Evolutionary conservation across 2,329 filamentous ascomycete genomes (phyloP).

Genomic region (Colletotrichum lindemuthianum): DNA sequence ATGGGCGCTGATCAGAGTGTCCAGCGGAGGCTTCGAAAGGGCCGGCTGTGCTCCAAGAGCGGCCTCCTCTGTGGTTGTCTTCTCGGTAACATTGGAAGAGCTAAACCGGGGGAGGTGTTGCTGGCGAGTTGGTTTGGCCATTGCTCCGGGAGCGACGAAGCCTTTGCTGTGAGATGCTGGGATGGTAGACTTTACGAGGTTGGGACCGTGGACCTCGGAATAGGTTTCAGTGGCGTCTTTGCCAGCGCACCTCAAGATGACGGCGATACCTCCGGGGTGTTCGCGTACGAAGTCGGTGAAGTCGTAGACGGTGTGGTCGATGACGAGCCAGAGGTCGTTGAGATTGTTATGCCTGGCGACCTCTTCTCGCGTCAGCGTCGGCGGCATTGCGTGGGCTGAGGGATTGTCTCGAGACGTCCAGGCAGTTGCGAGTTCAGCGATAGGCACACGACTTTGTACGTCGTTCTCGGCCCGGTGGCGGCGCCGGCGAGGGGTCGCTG

Average conservation of each 20-base stretch:
- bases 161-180: slow-evolving; percentile 59
- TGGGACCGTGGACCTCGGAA: slow-evolving; percentile 59
- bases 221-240: slow-evolving; percentile 64
- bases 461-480: slow-evolving; percentile 15
- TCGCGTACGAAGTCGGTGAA: slow-evolving; percentile 68
- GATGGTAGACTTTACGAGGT: slow-evolving; percentile 52
- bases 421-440: background rate
- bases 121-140: slow-evolving; percentile 39
- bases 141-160: slow-evolving; percentile 42
- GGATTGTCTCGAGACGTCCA: background rate
- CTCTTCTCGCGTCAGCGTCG: slow-evolving; percentile 51
- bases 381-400: slow-evolving; percentile 17
- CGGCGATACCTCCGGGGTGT: slow-evolving; percentile 50
- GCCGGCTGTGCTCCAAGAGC: background rate
- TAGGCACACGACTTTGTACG: slow-evolving; percentile 5
- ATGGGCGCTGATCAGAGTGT: slow-evolving; percentile 65
- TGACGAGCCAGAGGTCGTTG: slow-evolving; percentile 71
- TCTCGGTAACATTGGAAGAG: background rate
- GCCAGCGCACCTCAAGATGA: slow-evolving; percentile 62
- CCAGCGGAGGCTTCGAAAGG: slow-evolving; percentile 56
- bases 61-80: background rate
- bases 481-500: slow-evolving; percentile 6
- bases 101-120: slow-evolving; percentile 19
- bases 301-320: slow-evolving; percentile 73
- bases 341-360: slow-evolving; percentile 57